A percentile compares a stretch with the other conserved stretches of the same genome.
phyloP scores from a whole-genome alignment of 2,329 filamentous ascomycete species.

The Neofusicoccum ribis region DNA sequence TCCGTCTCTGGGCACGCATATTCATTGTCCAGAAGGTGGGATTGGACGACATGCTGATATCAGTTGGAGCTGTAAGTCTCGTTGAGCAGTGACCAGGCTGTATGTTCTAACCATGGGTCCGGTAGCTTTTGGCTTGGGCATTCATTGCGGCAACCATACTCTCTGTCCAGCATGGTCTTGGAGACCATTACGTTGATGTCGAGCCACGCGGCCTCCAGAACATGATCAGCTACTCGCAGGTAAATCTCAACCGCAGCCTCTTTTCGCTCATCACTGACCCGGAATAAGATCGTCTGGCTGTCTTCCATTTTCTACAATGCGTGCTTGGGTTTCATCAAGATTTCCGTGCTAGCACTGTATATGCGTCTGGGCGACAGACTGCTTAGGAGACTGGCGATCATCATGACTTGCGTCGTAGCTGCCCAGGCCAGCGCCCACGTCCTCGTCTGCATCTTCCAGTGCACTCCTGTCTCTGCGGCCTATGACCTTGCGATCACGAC shows the following conservation, averaged over 20 bases:
- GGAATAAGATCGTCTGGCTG: slow-evolving; percentile 40
- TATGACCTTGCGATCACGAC: slow-evolving; percentile 26
- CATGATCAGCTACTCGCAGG: slow-evolving; percentile 29
- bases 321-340: slow-evolving; percentile 49
- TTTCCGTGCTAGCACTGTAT: slow-evolving; percentile 48
- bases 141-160: slow-evolving; percentile 39
- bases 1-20: slow-evolving; percentile 43
- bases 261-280: background rate
- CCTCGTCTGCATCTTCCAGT: slow-evolving; percentile 27
- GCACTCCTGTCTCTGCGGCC: slow-evolving; percentile 26
- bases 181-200: slow-evolving; percentile 29
- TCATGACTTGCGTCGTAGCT: slow-evolving; percentile 45
- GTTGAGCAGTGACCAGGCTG: slow-evolving; percentile 23
- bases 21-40: slow-evolving; percentile 38
- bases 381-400: slow-evolving; percentile 38
- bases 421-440: slow-evolving; percentile 30
- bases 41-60: slow-evolving; percentile 32
- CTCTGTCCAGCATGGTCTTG: slow-evolving; percentile 26
- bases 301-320: slow-evolving; percentile 52
- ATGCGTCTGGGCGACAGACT: slow-evolving; percentile 43
- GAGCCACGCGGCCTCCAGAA: slow-evolving; percentile 25
- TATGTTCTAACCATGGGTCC: background rate
- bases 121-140: slow-evolving; percentile 35
- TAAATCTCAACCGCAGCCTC: background rate
- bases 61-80: slow-evolving; percentile 27